These are phyloP conservation scores for Clonostachys rhizophaga DNA, from an alignment of 2,329 filamentous ascomycete species.

Conservation along the genomic window DNA sequence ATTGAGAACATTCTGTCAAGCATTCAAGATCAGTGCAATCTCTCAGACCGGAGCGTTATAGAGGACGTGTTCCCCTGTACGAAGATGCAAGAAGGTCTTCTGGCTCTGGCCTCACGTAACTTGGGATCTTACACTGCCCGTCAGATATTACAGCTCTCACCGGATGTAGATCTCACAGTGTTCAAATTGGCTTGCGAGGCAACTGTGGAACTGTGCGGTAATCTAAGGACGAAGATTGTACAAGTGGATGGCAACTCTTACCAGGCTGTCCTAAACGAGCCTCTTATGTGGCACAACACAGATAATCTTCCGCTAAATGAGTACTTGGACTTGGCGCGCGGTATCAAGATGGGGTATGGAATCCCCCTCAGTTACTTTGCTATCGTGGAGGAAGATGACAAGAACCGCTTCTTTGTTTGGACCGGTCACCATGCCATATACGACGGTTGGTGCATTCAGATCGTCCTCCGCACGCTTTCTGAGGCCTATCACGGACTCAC, in stretches of 20 bases:
- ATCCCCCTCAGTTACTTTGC: background rate
- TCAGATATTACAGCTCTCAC: constrained; percentile 10
- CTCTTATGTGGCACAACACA: background rate
- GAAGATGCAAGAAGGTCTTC: constrained; percentile 26
- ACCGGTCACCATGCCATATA: constrained; percentile 10
- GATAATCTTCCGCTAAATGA: background rate
- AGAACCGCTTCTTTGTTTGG: constrained; percentile 5
- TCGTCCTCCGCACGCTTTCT: constrained; percentile 1
- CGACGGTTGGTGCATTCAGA: constrained; percentile 7
- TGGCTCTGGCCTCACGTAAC: constrained; percentile 20
- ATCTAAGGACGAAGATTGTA: constrained; percentile 5
- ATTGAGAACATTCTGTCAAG: background rate
- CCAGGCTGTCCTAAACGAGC: constrained; percentile 1
- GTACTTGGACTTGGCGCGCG: background rate
- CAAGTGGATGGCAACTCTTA: background rate
- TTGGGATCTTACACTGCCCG: constrained; percentile 23
- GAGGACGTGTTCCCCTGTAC: constrained; percentile 28
- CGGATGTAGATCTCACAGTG: constrained; percentile 7
- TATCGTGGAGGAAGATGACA: background rate
- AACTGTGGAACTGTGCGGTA: background rate
- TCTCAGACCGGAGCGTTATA: constrained; percentile 1
- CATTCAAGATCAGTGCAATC: constrained; percentile 1
- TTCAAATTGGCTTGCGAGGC: constrained; percentile 7
- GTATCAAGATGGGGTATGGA: background rate
- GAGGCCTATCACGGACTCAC: background rate